phyloP scores from a whole-genome alignment of 2,329 filamentous ascomycete genomes.

The Lecanosticta acicola region DNA sequence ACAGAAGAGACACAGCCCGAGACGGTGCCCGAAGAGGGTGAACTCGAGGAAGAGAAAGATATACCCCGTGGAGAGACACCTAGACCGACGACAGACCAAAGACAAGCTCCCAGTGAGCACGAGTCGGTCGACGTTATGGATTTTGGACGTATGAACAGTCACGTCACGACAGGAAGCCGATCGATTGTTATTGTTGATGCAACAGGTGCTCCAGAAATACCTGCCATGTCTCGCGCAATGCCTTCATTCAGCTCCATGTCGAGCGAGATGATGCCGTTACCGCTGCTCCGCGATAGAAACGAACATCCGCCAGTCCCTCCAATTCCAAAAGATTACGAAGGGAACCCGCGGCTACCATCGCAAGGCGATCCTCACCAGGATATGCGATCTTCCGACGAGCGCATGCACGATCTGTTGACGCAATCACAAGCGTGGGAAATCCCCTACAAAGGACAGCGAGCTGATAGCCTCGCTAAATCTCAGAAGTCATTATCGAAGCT shows the following conservation, averaged over 20 bases:
- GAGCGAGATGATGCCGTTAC: constrained; percentile 22
- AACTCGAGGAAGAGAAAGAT: neutral
- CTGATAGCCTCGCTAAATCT: constrained; percentile 1
- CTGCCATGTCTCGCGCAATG: constrained; percentile 20
- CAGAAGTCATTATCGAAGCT: neutral
- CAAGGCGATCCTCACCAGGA: constrained; percentile 3
- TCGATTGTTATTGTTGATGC: constrained; percentile 84
- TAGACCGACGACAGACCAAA: constrained; percentile 4
- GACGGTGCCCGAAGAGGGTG: neutral
- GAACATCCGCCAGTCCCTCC: constrained; percentile 8
- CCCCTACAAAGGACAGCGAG: constrained; percentile 4
- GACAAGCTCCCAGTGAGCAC: constrained; percentile 5
- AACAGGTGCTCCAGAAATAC: constrained; percentile 48
- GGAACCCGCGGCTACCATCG: neutral
- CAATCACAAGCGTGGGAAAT: constrained; percentile 21
- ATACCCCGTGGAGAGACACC: constrained; percentile 3
- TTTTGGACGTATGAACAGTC: constrained; percentile 19
- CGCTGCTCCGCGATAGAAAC: constrained; percentile 20
- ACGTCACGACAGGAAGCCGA: constrained; percentile 73
- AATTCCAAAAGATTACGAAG: constrained; percentile 4
- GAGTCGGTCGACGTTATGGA: constrained; percentile 17
- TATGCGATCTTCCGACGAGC: constrained; percentile 13
- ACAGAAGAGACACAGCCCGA: neutral
- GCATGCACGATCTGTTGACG: constrained; percentile 26
- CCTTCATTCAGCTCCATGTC: constrained; percentile 27